Conservation (phyloP, 805 yeast species). For the Nakazawaea holstii region DNA sequence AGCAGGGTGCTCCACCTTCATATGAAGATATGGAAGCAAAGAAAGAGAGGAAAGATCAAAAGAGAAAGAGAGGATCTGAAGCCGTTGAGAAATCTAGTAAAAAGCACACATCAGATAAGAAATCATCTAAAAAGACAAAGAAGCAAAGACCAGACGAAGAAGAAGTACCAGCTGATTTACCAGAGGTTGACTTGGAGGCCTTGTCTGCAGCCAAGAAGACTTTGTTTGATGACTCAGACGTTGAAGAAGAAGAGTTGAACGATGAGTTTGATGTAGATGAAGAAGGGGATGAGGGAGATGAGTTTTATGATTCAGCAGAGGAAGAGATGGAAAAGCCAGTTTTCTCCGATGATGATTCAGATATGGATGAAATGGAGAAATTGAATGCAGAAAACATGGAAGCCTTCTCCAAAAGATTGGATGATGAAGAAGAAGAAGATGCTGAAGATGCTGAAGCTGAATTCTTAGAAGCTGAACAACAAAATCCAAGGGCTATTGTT, state of each 20-base stretch:
- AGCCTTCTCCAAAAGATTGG: constrained; percentile 62
- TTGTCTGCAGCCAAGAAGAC: constrained; percentile 65
- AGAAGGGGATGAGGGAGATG: constrained; percentile 33
- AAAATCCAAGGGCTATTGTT: constrained; percentile 71
- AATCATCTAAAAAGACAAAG: constrained; percentile 20
- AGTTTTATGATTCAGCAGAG: constrained; percentile 60
- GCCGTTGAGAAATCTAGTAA: constrained; percentile 19
- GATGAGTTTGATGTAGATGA: constrained; percentile 29
- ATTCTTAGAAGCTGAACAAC: constrained; percentile 49
- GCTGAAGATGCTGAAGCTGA: constrained; percentile 61
- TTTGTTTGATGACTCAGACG: constrained; percentile 67
- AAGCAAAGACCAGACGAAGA: constrained; percentile 27
- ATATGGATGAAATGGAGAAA: constrained; percentile 60
- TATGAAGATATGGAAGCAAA: constrained; percentile 69
- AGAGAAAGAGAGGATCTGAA: constrained; percentile 22
- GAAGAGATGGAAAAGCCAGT: constrained; percentile 58
- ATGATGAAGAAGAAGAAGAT: constrained; percentile 50
- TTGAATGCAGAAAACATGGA: constrained; percentile 83
- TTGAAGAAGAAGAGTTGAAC: constrained; percentile 33
- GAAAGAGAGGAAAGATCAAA: constrained; percentile 35
- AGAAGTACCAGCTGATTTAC: constrained; percentile 42
- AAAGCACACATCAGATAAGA: constrained; percentile 16
- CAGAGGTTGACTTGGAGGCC: constrained; percentile 66
- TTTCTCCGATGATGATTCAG: constrained; percentile 75
- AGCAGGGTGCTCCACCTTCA: constrained; percentile 90